Evolutionary conservation across 75 land plant species (phyloP), one percentile per base, ranked within the genome.

Genomic region (Cunninghamia lanceolata): DNA sequence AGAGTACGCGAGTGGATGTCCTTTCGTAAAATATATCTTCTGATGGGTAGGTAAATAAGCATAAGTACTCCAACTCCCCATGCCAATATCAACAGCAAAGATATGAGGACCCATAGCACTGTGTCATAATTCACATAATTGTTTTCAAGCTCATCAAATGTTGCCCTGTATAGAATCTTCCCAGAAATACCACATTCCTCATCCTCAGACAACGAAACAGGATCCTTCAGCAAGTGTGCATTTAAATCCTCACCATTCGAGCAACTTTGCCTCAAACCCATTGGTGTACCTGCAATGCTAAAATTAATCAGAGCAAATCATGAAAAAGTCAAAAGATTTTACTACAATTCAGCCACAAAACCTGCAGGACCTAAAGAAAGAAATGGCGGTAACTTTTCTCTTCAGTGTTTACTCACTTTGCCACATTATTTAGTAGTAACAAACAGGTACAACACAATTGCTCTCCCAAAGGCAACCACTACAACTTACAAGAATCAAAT

Each of bases 1-100:
- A 95, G 90, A 84, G 88, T 89, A 21, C 97, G 91, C 3, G 93
- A 94, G 15, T 85, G 88, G 38, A 95, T 84, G 79, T 93, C 95
- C 82, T 88, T 87, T 83, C 87, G 59, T 86, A 95, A 86, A 50
- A 94, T 86, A 86, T 91, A 93, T 90, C 97, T 93, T 87, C 88
- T 90, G 28, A 87, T 53, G 9, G 97, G 97, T 28, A 94, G 86
- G 87, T 93, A 95, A 3, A 95, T 88, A 45, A 95, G 87, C 93
- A 95, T 88, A 35, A 95, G 19, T 30, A 92, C 30, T 19, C 97
- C 97, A 84, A 94, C 76, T 73, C 97, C 97, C 94, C 95, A 95
- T 50, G 95, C 97, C 76, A 94, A 86, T 84, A 93, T 90, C 52
- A 95, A 90, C 89, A 94, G 56, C 74, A 94, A 76, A 14, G 97